Conservation (phyloP, 352 stramenopile species). For the Globisporangium iwayamae region DNA sequence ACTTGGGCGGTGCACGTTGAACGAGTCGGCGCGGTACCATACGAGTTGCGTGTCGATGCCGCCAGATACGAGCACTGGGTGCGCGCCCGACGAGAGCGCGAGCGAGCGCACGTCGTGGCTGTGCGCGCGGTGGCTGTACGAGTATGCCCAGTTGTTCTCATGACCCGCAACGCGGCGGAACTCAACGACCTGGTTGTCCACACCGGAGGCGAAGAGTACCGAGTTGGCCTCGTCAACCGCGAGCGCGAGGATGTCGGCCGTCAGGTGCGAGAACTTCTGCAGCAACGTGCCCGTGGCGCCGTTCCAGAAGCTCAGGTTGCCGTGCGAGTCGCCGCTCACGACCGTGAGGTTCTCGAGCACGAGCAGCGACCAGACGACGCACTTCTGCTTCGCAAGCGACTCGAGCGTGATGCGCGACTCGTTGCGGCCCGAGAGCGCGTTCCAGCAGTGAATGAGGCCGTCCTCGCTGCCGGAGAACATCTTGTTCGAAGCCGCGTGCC, state of each 20-base stretch:
- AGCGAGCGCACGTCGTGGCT: slow-evolving; percentile 89
- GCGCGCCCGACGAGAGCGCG: slow-evolving; percentile 54
- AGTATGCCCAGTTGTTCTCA: slow-evolving; percentile 66
- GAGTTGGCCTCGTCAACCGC: slow-evolving; percentile 80
- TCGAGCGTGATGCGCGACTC: slow-evolving; percentile 83
- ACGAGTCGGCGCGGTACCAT: slow-evolving; percentile 83
- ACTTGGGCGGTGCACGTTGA: slow-evolving; percentile 78
- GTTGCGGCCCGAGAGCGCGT: slow-evolving; percentile 71
- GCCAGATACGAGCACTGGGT: slow-evolving; percentile 83
- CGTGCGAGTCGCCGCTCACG: slow-evolving; percentile 91
- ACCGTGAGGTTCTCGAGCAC: slow-evolving; percentile 91
- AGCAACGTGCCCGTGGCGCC: slow-evolving; percentile 87
- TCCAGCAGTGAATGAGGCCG: slow-evolving; percentile 88
- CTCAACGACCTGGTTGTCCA: slow-evolving; percentile 92
- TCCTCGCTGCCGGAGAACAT: slow-evolving; percentile 86
- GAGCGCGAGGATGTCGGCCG: slow-evolving; percentile 89
- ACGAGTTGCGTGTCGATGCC: slow-evolving; percentile 94
- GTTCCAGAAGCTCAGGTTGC: slow-evolving; percentile 93
- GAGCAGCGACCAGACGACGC: slow-evolving; percentile 88
- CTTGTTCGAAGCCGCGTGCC: slow-evolving; percentile 61
- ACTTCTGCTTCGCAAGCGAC: slow-evolving; percentile 69
- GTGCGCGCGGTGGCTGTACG: slow-evolving; percentile 87
- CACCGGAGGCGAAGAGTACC: slow-evolving; percentile 89
- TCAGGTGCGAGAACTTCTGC: slow-evolving; percentile 90
- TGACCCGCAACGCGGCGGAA: slow-evolving; percentile 50